These are phyloP conservation scores for Rhodomyrtus psidioides DNA, from an alignment of 441 rosid species.

Conservation along the genomic window DNA sequence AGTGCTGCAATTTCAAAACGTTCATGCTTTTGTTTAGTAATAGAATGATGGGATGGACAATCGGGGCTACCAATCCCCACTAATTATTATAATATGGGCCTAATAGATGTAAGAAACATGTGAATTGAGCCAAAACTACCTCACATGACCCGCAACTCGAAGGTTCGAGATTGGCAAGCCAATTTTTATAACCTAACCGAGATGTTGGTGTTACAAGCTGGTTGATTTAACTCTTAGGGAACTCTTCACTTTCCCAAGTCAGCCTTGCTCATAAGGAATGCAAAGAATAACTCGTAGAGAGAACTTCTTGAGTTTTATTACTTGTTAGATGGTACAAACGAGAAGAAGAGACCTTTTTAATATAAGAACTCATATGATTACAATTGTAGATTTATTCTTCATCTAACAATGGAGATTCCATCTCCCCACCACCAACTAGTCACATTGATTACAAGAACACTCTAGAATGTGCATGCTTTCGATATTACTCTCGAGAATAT, in stretches of 20 bases:
- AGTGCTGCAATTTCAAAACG: background rate
- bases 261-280: background rate
- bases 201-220: background rate
- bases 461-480: background rate
- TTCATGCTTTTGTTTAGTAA: background rate
- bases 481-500: background rate
- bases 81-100: background rate
- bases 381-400: fast-evolving
- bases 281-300: fast-evolving
- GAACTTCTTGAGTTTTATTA: background rate
- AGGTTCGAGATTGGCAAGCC: background rate
- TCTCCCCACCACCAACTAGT: background rate
- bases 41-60: background rate
- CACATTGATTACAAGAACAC: background rate
- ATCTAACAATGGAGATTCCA: background rate
- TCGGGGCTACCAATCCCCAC: background rate
- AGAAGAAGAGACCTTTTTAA: background rate
- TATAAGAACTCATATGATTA: background rate
- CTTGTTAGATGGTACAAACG: fast-evolving
- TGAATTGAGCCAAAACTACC: too few species aligned
- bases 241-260: background rate
- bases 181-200: background rate
- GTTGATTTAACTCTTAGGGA: too few species aligned
- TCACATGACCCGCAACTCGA: too few species aligned
- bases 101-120: background rate